Evolutionary conservation across 805 yeast genomes (phyloP), one percentile per base, ranked within the genome.

Genomic region (Pichia nakasei): DNA sequence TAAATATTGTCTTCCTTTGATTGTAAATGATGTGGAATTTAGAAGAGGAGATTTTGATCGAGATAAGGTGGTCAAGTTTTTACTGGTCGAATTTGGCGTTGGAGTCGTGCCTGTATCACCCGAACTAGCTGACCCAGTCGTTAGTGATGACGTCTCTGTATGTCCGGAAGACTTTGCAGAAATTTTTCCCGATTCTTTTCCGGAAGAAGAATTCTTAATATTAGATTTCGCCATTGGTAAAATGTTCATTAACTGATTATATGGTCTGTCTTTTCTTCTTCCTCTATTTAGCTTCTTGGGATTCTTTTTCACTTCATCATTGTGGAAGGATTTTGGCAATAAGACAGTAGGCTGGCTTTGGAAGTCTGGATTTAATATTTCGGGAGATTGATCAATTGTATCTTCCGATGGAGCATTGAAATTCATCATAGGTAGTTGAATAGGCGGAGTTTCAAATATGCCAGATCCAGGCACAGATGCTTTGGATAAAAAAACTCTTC

Each of bases 391-490:
- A 3, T 34, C 42, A 15, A 18, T 22, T n/a, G 9, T 5, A 24
- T 24, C 19, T 12, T 17, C 31, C 6, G 38, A 29, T 29, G 32
- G 32, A 6, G 32, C 32, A 15, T 29, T 29, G 18, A 29, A 29
- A 29, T 29, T 17, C 32, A 29, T 29, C 32, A 29, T 22, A 13
- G 38, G 47, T 3, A 44, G 13, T 26, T 44, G 47, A 11, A 44
- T 40, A 26, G 47, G 47, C 6, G 47, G 47, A 4, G 47, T 45
- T 34, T 45, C 47, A 45, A 45, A 45, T 3, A 45, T 44, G 5
- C 47, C 47, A 41, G 42, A 37, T 4, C 47, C 47, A 15, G 47
- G 47, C 26, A 45, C 47, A 6, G 47, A 40, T 3, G 47, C 41
- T 37, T 45, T 45, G 4, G 47, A 45, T 15, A 45, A 34, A 27